Percentiles rank a stretch among this genome's conserved stretches.
Evolutionary conservation across 805 yeast genomes (phyloP).

Genomic region (Hanseniaspora meyeri): DNA sequence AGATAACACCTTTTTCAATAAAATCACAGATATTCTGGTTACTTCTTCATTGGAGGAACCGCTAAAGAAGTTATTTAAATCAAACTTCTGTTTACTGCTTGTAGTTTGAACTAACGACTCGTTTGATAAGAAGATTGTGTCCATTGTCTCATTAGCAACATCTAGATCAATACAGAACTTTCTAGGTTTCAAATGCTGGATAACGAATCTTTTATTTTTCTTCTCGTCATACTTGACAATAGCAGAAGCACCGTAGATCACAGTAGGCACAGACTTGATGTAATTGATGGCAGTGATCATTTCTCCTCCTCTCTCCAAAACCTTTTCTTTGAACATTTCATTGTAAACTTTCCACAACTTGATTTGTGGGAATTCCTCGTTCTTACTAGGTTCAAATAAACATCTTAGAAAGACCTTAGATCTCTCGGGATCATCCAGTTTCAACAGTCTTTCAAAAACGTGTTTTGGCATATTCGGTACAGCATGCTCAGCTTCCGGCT

Average conservation of each 20-base stretch:
- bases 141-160: constrained; percentile 36
- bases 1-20: constrained; percentile 1
- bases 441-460: constrained; percentile 47
- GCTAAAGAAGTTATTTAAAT: constrained; percentile 1
- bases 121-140: constrained; percentile 14
- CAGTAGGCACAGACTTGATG: constrained; percentile 82
- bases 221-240: constrained; percentile 64
- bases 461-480: constrained; percentile 50
- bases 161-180: constrained; percentile 38
- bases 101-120: neutral
- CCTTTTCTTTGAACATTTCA: constrained; percentile 58
- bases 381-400: constrained; percentile 64
- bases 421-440: constrained; percentile 70
- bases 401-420: constrained; percentile 93
- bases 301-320: constrained; percentile 40
- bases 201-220: constrained; percentile 69
- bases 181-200: constrained; percentile 89
- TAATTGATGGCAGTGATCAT: constrained; percentile 91
- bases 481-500: constrained; percentile 40
- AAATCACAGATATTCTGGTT: neutral
- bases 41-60: neutral
- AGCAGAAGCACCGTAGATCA: constrained; percentile 80
- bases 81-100: constrained; percentile 5
- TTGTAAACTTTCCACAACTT: constrained; percentile 94
- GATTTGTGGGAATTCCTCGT: constrained; percentile 86